phyloP scores from a whole-genome alignment of 1,284 basidiomycete genomes.

The Boletus semigastroideus region DNA sequence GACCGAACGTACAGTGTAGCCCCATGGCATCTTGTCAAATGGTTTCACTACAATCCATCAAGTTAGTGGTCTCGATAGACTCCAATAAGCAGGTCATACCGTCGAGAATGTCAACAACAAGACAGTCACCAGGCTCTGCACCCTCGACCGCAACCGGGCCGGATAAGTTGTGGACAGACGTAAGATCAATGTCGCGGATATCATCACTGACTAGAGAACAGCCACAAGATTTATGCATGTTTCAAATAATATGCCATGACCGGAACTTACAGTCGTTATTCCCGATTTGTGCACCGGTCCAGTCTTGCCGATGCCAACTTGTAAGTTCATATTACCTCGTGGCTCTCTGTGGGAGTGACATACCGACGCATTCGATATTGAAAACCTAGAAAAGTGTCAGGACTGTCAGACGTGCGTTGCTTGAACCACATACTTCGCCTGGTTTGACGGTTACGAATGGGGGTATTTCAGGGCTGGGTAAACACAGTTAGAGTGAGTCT shows the following conservation, averaged over 20 bases:
- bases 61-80: background rate
- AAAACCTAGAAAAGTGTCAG: conserved; percentile 48
- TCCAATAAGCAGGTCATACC: conserved; percentile 35
- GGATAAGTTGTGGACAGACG: conserved; percentile 70
- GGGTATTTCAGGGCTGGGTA: conserved; percentile 65
- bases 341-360: conserved; percentile 16
- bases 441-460: conserved; percentile 62
- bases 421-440: conserved; percentile 45
- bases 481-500: background rate
- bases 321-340: background rate
- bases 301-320: conserved; percentile 44
- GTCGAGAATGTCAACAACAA: conserved; percentile 78
- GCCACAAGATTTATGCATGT: background rate
- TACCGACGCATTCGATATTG: conserved; percentile 73
- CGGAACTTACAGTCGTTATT: conserved; percentile 66
- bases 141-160: conserved; percentile 75
- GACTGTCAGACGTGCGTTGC: background rate
- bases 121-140: conserved; percentile 76
- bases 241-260: background rate
- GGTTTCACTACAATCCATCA: conserved; percentile 48
- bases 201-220: conserved; percentile 61
- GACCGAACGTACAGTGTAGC: conserved; percentile 56
- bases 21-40: conserved; percentile 80
- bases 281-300: conserved; percentile 74
- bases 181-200: conserved; percentile 63